Evolutionary conservation across 495 filamentous ascomycete species (phyloP).

Genomic region (Penicillium nucicola): DNA sequence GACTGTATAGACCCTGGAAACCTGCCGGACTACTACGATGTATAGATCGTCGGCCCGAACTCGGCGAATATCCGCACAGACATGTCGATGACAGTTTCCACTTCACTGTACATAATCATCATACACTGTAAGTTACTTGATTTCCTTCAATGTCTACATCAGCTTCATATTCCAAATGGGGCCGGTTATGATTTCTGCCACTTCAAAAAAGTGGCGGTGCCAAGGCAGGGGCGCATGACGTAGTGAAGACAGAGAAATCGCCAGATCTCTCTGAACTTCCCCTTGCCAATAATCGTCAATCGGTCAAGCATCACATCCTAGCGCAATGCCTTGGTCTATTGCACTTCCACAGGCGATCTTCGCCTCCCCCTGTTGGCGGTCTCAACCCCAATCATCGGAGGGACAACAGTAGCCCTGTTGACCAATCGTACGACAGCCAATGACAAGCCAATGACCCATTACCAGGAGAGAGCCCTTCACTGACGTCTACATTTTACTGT

Average conservation of each 20-base stretch:
- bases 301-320: background rate
- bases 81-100: background rate
- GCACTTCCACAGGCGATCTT: constrained; percentile 33
- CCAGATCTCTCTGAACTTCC: constrained; percentile 9
- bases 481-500: too few relatives aligned
- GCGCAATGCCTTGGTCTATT: constrained; percentile 36
- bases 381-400: constrained; percentile 30
- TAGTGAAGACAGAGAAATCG: background rate
- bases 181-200: too few relatives aligned
- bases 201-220: background rate
- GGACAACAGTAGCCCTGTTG: constrained; percentile 28
- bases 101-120: background rate
- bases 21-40: background rate
- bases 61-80: background rate
- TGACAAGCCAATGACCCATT: too few relatives aligned
- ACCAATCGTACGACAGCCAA: constrained; percentile 28
- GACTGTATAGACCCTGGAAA: background rate
- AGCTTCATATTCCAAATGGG: too few relatives aligned
- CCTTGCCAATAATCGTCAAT: background rate
- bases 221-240: constrained; percentile 13
- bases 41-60: background rate
- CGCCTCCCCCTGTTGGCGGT: constrained; percentile 33
- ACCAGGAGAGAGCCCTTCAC: background rate
- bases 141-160: too few relatives aligned
- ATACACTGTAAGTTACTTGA: too few relatives aligned